Evolutionary conservation across 1,284 basidiomycete species (phyloP).

Genomic region (Takashimella koratensis): DNA sequence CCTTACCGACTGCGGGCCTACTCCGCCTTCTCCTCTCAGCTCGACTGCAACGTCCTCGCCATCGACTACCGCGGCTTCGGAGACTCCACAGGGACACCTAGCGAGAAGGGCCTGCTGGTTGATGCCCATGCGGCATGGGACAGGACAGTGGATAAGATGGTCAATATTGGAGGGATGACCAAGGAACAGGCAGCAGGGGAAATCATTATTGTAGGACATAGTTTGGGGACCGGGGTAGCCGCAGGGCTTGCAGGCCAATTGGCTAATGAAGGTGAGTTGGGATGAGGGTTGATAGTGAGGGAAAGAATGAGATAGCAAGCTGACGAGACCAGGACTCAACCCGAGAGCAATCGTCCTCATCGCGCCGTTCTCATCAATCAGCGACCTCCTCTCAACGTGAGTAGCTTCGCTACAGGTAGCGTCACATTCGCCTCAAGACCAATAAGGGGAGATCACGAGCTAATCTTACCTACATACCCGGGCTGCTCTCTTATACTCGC

Average conservation of each 20-base stretch:
- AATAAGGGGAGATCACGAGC: too few relatives aligned
- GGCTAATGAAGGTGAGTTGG: slow-evolving; percentile 32
- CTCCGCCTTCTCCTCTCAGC: slow-evolving; percentile 24
- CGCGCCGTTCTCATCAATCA: slow-evolving; percentile 43
- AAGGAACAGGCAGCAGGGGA: slow-evolving; percentile 10
- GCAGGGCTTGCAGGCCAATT: slow-evolving; percentile 46
- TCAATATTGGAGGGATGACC: background rate
- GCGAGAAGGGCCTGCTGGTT: slow-evolving; percentile 64
- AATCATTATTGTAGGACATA: slow-evolving; percentile 62
- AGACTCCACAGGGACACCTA: slow-evolving; percentile 75
- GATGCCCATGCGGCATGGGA: slow-evolving; percentile 81
- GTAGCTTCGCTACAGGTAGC: too few relatives aligned
- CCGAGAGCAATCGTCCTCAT: slow-evolving; percentile 40
- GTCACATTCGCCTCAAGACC: too few relatives aligned
- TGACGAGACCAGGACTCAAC: slow-evolving; percentile 18
- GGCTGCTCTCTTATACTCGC: too few relatives aligned
- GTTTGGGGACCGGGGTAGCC: slow-evolving; percentile 80
- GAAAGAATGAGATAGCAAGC: background rate
- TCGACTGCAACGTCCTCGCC: slow-evolving; percentile 65
- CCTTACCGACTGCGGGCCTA: slow-evolving; percentile 26
- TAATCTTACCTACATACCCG: too few relatives aligned
- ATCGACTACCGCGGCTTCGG: slow-evolving; percentile 92
- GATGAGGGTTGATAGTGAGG: background rate
- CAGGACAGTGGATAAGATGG: slow-evolving; percentile 56
- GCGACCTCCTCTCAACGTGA: slow-evolving; percentile 35